Evolutionary conservation across 257 asterid genomes (phyloP).

Genomic region (Nicotiana otophora): DNA sequence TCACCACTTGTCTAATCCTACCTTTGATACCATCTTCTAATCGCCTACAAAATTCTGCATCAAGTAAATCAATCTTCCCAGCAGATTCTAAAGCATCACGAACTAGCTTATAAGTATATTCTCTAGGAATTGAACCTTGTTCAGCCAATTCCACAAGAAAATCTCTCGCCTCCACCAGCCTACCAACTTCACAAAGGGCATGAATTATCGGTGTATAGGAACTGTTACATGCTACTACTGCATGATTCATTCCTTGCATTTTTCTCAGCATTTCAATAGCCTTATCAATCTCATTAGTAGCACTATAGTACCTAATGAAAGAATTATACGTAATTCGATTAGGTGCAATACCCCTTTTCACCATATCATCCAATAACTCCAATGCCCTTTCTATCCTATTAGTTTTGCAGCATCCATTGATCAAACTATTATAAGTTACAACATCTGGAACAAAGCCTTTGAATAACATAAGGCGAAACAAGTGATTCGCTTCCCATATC

Average conservation of each 20-base stretch:
- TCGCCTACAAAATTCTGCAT: constrained; percentile 21
- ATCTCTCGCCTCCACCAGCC: constrained; percentile 58
- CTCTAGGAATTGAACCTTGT: constrained; percentile 79
- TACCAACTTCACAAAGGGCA: constrained; percentile 71
- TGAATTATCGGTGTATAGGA: constrained; percentile 78
- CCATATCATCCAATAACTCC: constrained; percentile 85
- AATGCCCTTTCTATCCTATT: constrained; percentile 75
- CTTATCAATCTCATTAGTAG: constrained; percentile 71
- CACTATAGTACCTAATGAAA: constrained; percentile 74
- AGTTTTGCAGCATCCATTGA: constrained; percentile 91
- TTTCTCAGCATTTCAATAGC: constrained; percentile 76
- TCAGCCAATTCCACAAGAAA: constrained; percentile 57
- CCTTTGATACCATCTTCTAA: constrained; percentile 56
- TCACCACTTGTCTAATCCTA: constrained; percentile 51
- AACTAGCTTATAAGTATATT: constrained; percentile 61
- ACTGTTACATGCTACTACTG: constrained; percentile 58
- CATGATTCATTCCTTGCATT: constrained; percentile 62
- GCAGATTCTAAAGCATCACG: constrained; percentile 34
- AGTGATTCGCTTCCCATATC: constrained; percentile 90
- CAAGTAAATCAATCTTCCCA: constrained; percentile 46
- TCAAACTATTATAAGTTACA: constrained; percentile 86
- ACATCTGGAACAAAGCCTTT: constrained; percentile 88
- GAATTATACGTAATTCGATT: constrained; percentile 78
- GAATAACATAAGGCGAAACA: constrained; percentile 77
- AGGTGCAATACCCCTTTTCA: constrained; percentile 57